Base-by-base conservation (phyloP, 1,139 yeast genomes). In the Nadsonia commutata region DNA sequence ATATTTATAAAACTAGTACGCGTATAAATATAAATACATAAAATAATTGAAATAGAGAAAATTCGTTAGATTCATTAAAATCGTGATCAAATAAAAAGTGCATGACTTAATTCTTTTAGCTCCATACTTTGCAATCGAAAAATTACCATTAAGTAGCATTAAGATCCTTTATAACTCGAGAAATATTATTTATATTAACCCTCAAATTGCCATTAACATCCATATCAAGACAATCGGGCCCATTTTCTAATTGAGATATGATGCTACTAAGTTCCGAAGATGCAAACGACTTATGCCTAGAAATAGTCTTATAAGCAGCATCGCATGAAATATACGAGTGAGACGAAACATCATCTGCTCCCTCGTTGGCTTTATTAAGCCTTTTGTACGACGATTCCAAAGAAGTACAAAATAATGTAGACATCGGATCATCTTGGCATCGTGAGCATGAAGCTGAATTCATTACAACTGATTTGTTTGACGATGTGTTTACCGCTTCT, bases 341-440 rank as follows among this genome's bases (percentile, higher is more conserved):
- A 19, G 40, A 11, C 3, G 45, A 27, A 13, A 38, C 20, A 17
- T 20, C 38, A n/a, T 18, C n/a, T n/a, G n/a, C n/a, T n/a, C n/a
- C n/a, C n/a, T n/a, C n/a, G n/a, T n/a, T n/a, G 16, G 33, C 4
- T 27, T 27, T 27, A 9, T 27, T 16, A 40, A 20, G 19, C 20
- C n/a, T 11, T 17, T 19, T 23, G 52, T 23, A 46, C 48, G 37
- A 52, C 52, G 20, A 56, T 60, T 45, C 84, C 38, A 83, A 76
- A 0, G 88, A 78, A 2, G 88, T 74, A 62, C 94, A 83, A 62
- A 84, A 83, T 36, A 83, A 65, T 6, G 88, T 81, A 3, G 86
- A 78, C 80, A 81, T 73, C 21, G 94, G 90, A 56, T 82, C 93
- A 49, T 66, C 59, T 56, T 78, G 84, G 59, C 94, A 84, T 57